Conservation (phyloP, 2,329 filamentous ascomycete species). For the Paecilomyces dactylethromorphus region DNA sequence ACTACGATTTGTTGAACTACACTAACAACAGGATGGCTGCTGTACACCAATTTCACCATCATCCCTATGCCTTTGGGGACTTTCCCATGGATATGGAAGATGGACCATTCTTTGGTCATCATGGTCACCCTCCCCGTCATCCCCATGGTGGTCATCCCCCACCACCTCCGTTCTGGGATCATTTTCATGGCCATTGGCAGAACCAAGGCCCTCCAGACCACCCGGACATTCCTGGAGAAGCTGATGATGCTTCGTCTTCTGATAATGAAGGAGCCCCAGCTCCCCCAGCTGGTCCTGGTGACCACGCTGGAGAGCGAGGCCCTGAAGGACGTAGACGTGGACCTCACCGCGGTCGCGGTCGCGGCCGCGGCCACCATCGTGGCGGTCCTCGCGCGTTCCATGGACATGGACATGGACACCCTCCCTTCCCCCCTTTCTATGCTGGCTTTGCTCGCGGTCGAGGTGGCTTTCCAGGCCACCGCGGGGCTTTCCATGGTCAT, state of each 20-base stretch:
- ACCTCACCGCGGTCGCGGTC: constrained; percentile 11
- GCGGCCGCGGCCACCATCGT: constrained; percentile 8
- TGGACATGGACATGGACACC: background rate
- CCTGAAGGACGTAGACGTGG: constrained; percentile 4
- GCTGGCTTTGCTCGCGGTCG: background rate
- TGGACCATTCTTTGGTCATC: constrained; percentile 40
- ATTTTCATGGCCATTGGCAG: background rate
- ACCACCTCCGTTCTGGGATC: constrained; percentile 2
- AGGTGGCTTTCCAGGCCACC: background rate
- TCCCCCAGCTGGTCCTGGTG: background rate
- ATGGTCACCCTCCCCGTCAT: constrained; percentile 6
- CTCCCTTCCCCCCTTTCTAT: background rate
- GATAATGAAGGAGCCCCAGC: background rate
- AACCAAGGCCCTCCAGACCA: constrained; percentile 5
- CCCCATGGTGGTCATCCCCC: background rate
- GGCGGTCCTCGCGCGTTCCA: background rate
- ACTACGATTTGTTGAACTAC: background rate
- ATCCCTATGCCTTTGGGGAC: constrained; percentile 49
- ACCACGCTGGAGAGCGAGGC: background rate
- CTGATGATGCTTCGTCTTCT: background rate
- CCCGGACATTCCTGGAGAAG: background rate
- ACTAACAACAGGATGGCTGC: constrained; percentile 42
- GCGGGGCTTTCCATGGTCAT: background rate
- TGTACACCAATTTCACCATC: constrained; percentile 47
- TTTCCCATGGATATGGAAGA: constrained; percentile 46